Evolutionary conservation across 345 rosid species (phyloP).

Genomic region (Laguncularia racemosa): DNA sequence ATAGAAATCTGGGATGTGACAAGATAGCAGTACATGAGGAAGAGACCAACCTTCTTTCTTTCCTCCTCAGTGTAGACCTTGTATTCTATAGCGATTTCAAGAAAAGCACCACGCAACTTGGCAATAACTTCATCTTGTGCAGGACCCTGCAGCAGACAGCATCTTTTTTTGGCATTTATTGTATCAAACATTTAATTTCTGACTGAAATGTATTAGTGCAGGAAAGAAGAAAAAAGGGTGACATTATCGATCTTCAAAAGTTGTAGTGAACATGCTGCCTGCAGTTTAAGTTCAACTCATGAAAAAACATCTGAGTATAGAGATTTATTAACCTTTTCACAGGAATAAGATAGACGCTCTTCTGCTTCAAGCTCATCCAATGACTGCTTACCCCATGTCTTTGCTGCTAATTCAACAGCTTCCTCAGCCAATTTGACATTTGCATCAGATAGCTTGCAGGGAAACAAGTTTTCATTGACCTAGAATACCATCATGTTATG

Average conservation of each 20-base stretch:
- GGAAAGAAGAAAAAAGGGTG: not conserved
- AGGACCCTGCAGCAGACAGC: slow-evolving; percentile 52
- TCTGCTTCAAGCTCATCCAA: slow-evolving; percentile 93
- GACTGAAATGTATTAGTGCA: slow-evolving; percentile 3
- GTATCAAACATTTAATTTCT: not conserved
- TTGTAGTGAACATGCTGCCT: not conserved
- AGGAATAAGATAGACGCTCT: slow-evolving; percentile 86
- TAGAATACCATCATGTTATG: slow-evolving; percentile 14
- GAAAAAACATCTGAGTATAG: too few relatives aligned
- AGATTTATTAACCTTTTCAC: slow-evolving; percentile 64
- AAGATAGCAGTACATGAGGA: slow-evolving; percentile 2
- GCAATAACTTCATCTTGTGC: slow-evolving; percentile 85
- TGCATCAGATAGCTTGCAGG: slow-evolving; percentile 63
- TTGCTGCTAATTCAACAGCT: slow-evolving; percentile 73
- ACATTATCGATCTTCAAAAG: not conserved
- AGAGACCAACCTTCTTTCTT: slow-evolving; percentile 55
- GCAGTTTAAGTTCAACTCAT: too few relatives aligned
- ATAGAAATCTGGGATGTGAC: slow-evolving; percentile 10
- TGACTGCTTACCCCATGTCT: slow-evolving; percentile 80
- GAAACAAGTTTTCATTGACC: slow-evolving; percentile 87
- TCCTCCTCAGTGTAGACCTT: slow-evolving; percentile 83
- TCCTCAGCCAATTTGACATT: slow-evolving; percentile 70
- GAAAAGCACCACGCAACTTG: slow-evolving; percentile 67
- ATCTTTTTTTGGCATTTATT: too few relatives aligned
- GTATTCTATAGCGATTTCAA: slow-evolving; percentile 65